Evolutionary conservation across 1,284 basidiomycete genomes (phyloP).

Genomic region (Marasmius oreades): DNA sequence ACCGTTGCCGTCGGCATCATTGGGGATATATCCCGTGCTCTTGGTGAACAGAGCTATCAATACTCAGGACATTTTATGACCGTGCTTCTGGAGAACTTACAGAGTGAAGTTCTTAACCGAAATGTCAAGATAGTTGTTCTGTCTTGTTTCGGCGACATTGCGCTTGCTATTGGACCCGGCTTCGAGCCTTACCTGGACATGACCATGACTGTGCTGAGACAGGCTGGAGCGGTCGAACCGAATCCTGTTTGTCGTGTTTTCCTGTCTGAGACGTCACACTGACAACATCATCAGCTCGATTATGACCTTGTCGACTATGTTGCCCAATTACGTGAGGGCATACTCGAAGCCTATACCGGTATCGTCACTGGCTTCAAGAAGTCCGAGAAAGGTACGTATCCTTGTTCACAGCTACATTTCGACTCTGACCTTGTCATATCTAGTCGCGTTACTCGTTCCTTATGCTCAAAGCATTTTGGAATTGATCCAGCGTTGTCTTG

Average conservation of each 20-base stretch:
- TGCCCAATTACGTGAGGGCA: conserved; percentile 86
- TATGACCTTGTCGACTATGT: conserved; percentile 94
- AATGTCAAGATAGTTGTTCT: conserved; percentile 97
- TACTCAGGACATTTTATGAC: conserved; percentile 90
- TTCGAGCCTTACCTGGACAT: conserved; percentile 92
- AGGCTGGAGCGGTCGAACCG: conserved; percentile 85
- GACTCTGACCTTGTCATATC: not conserved
- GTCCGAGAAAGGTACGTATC: conserved; percentile 62
- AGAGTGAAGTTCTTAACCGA: conserved; percentile 87
- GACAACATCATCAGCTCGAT: conserved; percentile 55
- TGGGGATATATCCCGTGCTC: conserved; percentile 91
- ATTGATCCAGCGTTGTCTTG: conserved; percentile 77
- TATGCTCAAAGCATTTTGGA: conserved; percentile 79
- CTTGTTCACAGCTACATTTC: not conserved
- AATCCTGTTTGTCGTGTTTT: conserved; percentile 58
- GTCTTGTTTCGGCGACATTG: conserved; percentile 96
- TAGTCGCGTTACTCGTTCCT: conserved; percentile 67
- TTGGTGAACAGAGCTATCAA: conserved; percentile 79
- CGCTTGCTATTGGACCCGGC: conserved; percentile 82
- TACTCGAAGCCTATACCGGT: conserved; percentile 95
- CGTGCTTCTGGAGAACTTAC: conserved; percentile 87
- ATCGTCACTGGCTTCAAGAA: conserved; percentile 90
- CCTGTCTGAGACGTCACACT: conserved; percentile 6
- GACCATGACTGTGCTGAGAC: conserved; percentile 88
- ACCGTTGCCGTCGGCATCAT: conserved; percentile 95